These are phyloP conservation scores for Paracamarosporium sp. DNA, from an alignment of 2,329 filamentous ascomycete species.

Conservation along the genomic window DNA sequence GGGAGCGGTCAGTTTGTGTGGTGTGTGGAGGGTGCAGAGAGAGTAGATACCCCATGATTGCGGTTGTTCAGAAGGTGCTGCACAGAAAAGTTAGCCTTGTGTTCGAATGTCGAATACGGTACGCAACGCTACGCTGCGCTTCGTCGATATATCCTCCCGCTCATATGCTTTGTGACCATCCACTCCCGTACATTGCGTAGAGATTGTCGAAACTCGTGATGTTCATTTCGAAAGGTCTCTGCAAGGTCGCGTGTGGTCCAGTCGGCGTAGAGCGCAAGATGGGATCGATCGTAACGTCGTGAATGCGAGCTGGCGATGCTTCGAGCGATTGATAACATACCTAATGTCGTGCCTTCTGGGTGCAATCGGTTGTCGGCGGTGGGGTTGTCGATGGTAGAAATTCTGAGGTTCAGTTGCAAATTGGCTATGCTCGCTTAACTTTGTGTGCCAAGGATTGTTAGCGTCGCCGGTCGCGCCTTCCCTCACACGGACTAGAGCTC, in stretches of 20 bases:
- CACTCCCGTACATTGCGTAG: background rate
- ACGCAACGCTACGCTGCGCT: background rate
- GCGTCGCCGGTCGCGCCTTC: too few relatives aligned
- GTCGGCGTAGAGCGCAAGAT: background rate
- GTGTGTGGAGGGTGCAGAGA: slow-evolving; percentile 5
- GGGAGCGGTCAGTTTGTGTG: slow-evolving; percentile 44
- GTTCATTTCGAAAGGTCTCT: background rate
- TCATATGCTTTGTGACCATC: background rate
- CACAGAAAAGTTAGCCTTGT: slow-evolving; percentile 34
- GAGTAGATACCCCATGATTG: slow-evolving; percentile 60
- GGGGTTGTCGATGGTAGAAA: slow-evolving; percentile 25
- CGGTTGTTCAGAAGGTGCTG: slow-evolving; percentile 54
- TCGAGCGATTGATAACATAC: slow-evolving; percentile 25
- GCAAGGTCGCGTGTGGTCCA: background rate
- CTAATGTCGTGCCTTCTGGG: slow-evolving; percentile 43
- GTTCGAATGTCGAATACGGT: too few relatives aligned
- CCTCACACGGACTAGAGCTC: too few relatives aligned
- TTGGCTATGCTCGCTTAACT: too few relatives aligned
- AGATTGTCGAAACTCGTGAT: background rate
- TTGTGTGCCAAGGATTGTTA: too few relatives aligned
- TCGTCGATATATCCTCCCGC: background rate
- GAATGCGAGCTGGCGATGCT: slow-evolving; percentile 9
- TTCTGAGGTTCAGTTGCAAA: too few relatives aligned
- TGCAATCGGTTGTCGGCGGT: slow-evolving; percentile 44
- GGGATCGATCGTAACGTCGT: background rate